Evolutionary conservation across 129 eudicot genomes (phyloP), one percentile per base, ranked within the genome.

Genomic region (Pulicaria dysenterica): DNA sequence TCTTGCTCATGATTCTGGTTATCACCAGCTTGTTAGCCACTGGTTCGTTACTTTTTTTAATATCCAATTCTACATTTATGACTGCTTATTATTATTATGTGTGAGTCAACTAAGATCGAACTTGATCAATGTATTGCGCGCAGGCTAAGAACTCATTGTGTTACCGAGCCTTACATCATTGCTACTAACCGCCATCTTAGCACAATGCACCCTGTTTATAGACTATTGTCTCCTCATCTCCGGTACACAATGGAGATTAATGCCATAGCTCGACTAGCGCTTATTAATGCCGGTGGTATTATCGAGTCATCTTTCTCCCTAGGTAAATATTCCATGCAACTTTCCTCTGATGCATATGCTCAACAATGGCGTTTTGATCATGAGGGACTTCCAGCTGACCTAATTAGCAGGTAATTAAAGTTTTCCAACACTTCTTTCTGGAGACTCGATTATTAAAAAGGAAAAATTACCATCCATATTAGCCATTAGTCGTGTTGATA

Each of bases 191-290:
- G 95, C 39, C 91, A 85, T 5, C 86, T 88, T 31, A 85, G 96
- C 72, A 83, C 79, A 71, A 76, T 90, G 87, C 96, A 90, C 75
- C 96, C 96, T 1, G 72, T 87, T 16, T 77, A 76, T 17, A 78
- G 87, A 75, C 73, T 87, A 50, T 9, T 88, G 62, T 77, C 80
- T 37, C 96, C 96, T 49, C 93, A 90, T 82, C 83, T 90, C 5
- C 83, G 93, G n/a, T 87, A 84, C 82, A 90, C 96, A 8, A 90
- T 90, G 96, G 81, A 80, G 83, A 90, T 90, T 14, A 90, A 90
- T 49, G 74, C 85, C 8, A 66, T 87, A 40, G 96, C 91, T 65
- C 82, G 96, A 50, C 68, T 77, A 31, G 80, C 85, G 42, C 87
- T 91, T 45, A 80, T 91, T 55, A 91, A 85, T 46, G 91, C 80